Percentiles rank a stretch among this genome's conserved stretches.
Evolutionary conservation across 768 basidiomycete genomes (phyloP).

Genomic region (Lentinus brumalis): DNA sequence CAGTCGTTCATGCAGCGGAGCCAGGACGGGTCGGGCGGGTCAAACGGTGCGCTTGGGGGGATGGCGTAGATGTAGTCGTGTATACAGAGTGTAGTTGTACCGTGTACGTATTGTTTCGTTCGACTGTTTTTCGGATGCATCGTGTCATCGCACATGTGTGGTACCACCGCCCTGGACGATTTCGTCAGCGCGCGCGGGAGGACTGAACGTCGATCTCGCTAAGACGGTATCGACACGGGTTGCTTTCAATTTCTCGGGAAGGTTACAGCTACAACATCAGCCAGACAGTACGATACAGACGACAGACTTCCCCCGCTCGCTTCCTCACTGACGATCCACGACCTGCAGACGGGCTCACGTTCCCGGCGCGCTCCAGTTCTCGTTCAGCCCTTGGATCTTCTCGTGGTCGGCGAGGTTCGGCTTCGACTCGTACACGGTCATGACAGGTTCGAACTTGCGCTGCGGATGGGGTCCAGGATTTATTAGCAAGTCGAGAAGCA

Average conservation of each 20-base stretch:
- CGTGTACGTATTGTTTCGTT: not conserved
- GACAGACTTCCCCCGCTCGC: too few relatives aligned
- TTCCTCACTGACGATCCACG: not conserved
- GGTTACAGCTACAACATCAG: too few relatives aligned
- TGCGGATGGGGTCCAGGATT: constrained; percentile 31
- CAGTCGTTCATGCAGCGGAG: constrained; percentile 49
- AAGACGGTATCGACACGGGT: too few relatives aligned
- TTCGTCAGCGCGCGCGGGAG: too few relatives aligned
- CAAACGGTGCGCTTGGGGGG: constrained; percentile 22
- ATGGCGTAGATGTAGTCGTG: constrained; percentile 2
- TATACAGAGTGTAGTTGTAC: not conserved
- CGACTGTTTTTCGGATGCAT: not conserved
- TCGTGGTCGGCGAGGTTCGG: constrained; percentile 88
- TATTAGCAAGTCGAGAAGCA: not conserved
- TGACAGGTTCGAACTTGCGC: constrained; percentile 76
- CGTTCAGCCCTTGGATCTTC: constrained; percentile 81
- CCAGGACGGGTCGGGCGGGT: constrained; percentile 37
- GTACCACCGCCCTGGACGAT: too few relatives aligned
- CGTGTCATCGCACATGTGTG: too few relatives aligned
- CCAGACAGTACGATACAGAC: too few relatives aligned
- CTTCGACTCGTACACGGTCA: constrained; percentile 87
- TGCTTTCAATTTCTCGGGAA: too few relatives aligned
- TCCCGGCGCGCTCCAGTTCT: constrained; percentile 39
- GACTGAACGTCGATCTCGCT: too few relatives aligned
- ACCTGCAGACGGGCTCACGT: not conserved